Conservation (phyloP, 2,329 filamentous ascomycete species). For the Exophiala viscosa region DNA sequence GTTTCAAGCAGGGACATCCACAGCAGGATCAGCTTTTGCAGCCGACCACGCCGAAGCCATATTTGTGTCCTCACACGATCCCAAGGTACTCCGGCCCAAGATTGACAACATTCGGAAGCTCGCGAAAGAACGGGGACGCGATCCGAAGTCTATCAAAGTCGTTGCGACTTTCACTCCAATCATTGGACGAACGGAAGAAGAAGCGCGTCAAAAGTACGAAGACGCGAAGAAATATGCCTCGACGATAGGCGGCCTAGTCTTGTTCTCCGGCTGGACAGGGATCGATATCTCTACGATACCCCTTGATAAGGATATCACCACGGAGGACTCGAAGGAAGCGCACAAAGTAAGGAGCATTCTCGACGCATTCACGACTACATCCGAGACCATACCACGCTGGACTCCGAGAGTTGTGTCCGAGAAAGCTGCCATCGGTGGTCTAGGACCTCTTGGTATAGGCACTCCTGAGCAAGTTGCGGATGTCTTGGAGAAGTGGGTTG, state of each 20-base stretch:
- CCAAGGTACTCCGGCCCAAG: constrained; percentile 48
- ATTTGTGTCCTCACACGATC: constrained; percentile 56
- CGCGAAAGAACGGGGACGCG: constrained; percentile 51
- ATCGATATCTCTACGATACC: constrained; percentile 58
- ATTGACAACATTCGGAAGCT: constrained; percentile 52
- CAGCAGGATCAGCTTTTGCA: constrained; percentile 56
- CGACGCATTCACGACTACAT: constrained; percentile 49
- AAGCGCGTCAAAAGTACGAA: constrained; percentile 52
- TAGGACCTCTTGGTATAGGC: constrained; percentile 51
- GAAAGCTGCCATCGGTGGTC: constrained; percentile 47
- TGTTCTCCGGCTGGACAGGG: constrained; percentile 58
- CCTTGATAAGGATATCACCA: constrained; percentile 56
- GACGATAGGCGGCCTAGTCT: constrained; percentile 52
- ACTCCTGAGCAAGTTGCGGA: constrained; percentile 64
- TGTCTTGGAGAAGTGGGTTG: constrained; percentile 63
- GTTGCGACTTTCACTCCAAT: constrained; percentile 52
- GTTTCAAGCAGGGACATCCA: constrained; percentile 58
- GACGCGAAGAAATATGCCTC: constrained; percentile 53
- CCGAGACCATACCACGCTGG: constrained; percentile 40
- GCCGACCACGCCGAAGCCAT: constrained; percentile 59
- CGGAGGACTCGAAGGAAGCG: constrained; percentile 53
- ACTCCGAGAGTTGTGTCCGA: constrained; percentile 44
- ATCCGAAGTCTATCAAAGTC: constrained; percentile 57
- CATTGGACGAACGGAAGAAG: constrained; percentile 49
- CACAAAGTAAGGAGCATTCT: constrained; percentile 50